Percentiles rank a stretch among this genome's conserved stretches.
These are phyloP conservation scores for Populus davidiana DNA, from an alignment of 345 rosid species.

Conservation along the genomic window DNA sequence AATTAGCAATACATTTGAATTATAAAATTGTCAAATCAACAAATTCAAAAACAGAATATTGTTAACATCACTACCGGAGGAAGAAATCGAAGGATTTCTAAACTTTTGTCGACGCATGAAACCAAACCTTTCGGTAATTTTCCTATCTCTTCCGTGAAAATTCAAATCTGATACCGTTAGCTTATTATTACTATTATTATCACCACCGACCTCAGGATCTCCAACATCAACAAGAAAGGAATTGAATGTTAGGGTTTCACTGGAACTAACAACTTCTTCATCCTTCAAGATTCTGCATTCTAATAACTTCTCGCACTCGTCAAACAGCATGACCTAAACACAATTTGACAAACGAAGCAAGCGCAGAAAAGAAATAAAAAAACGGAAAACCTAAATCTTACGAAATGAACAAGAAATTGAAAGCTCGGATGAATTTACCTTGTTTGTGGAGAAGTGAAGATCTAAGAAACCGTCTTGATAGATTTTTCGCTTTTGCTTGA, in stretches of 20 bases:
- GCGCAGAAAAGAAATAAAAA: not conserved
- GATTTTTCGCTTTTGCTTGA: slow-evolving; percentile 74
- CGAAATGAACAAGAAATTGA: no score
- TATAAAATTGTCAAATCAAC: slow-evolving; percentile 4
- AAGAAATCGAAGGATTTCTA: slow-evolving; percentile 32
- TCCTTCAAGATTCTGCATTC: slow-evolving; percentile 67
- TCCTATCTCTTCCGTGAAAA: slow-evolving; percentile 20
- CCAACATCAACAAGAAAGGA: slow-evolving; percentile 68
- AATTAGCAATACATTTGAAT: not conserved
- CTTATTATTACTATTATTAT: slow-evolving; percentile 2
- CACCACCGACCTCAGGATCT: slow-evolving; percentile 39
- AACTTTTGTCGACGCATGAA: slow-evolving; percentile 33
- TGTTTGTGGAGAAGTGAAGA: slow-evolving; percentile 42
- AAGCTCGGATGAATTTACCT: slow-evolving; percentile 35
- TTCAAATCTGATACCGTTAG: slow-evolving; percentile 17
- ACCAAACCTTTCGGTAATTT: slow-evolving; percentile 15
- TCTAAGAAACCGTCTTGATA: slow-evolving; percentile 77
- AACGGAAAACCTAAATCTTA: no score
- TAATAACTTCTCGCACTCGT: slow-evolving; percentile 60
- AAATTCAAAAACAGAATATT: not conserved
- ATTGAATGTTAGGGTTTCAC: slow-evolving; percentile 55
- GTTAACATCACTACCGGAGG: slow-evolving; percentile 34
- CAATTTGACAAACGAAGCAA: not conserved
- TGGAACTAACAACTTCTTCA: slow-evolving; percentile 51
- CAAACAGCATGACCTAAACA: slow-evolving; percentile 61